Evolutionary conservation across 768 basidiomycete species (phyloP), one percentile per base, ranked within the genome.

Genomic region (Mrakia hoshinonis): DNA sequence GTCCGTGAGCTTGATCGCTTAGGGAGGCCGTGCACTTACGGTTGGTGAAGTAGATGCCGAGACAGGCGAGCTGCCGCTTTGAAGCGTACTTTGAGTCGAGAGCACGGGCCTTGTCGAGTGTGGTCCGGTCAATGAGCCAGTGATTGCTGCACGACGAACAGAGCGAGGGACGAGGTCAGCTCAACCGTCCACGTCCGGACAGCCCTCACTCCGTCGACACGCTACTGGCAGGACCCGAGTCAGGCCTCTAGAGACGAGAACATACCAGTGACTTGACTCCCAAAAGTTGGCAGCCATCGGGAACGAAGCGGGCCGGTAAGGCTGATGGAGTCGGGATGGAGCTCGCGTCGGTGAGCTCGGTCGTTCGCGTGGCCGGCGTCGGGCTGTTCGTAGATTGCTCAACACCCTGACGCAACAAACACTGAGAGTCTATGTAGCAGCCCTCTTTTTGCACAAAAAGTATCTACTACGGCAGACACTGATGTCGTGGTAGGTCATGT

Each of bases 241-340:
- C 4, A 43, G 9, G 29, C 12, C 7, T 9, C n/a, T 15, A 22
- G 18, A 15, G 54, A 38, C 60, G 47, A 70, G 73, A 58, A 78
- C 84, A 82, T 78, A 91, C 89, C 88, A 87, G 80, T 96, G 93
- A 65, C 91, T 90, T 77, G 91, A 93, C 36, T 86, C 84, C 91
- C 91, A 96, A 78, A 92, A 95, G 80, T 92, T 89, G 47, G 90
- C 90, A 4, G 90, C 89, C 91, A 92, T 92, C 31, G n/a, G 34
- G 49, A 36, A 1, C 31, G 20, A 60, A 10, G 34, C 31, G 6
- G 58, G 24, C 12, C 52, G 54, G 54, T 7, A 24, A 55, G 26
- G 24, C 15, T 10, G 58, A 61, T 18, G 58, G 58, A 7, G 43
- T 43, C 15, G 43, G 15, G 43, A 43, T 7, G 43, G 43, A 43